These are phyloP conservation scores for Cyberlindnera petersonii DNA, from an alignment of 805 yeast genomes.

Conservation along the genomic window DNA sequence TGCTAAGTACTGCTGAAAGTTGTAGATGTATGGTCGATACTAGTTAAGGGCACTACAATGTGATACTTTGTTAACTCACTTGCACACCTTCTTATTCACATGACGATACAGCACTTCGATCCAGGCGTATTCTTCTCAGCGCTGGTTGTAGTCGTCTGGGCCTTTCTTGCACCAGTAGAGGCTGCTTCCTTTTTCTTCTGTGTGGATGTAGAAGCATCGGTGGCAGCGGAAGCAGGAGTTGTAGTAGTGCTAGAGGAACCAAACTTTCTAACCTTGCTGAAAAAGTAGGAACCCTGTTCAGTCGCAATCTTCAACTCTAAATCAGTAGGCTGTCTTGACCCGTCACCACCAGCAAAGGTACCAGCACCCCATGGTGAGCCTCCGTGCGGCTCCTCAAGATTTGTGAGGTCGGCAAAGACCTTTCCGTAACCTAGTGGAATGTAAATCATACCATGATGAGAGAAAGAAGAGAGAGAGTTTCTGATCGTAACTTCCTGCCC, in stretches of 20 bases:
- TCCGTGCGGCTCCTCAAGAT: conserved; percentile 67
- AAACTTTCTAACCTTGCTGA: conserved; percentile 37
- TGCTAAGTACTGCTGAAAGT: no score
- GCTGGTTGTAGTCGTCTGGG: conserved; percentile 16
- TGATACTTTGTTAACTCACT: neutral
- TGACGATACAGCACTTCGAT: conserved; percentile 30
- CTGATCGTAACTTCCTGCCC: conserved; percentile 71
- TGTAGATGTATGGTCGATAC: no score
- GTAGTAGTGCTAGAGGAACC: conserved; percentile 9
- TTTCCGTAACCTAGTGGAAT: conserved; percentile 72
- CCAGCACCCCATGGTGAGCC: conserved; percentile 90
- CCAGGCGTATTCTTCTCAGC: conserved; percentile 25
- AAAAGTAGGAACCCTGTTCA: conserved; percentile 66
- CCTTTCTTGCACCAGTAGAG: conserved; percentile 18
- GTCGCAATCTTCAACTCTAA: conserved; percentile 62
- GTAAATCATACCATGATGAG: conserved; percentile 73
- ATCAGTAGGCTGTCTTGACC: conserved; percentile 61
- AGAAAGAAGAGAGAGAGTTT: conserved; percentile 51
- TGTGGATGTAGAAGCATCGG: conserved; percentile 3
- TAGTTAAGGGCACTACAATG: no score
- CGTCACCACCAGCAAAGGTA: conserved; percentile 68
- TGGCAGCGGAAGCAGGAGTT: conserved; percentile 8
- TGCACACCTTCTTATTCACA: conserved; percentile 19
- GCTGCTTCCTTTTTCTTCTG: conserved; percentile 9
- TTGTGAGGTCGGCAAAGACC: conserved; percentile 50